Conservation (phyloP, 192 early-diverging fungal species). For the Coemansia sp. region DNA sequence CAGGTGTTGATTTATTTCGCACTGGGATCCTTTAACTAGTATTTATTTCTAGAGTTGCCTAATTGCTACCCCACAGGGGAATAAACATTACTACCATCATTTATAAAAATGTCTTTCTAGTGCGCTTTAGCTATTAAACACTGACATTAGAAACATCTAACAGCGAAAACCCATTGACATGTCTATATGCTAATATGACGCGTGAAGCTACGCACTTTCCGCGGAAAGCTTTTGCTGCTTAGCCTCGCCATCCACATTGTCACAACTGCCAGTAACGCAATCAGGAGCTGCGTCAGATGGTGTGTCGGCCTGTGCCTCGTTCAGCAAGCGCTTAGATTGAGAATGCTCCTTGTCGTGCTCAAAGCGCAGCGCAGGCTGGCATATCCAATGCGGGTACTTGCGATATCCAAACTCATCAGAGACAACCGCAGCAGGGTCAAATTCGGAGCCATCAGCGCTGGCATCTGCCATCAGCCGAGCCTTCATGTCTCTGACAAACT, state of each 20-base stretch:
- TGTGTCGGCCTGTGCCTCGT: conserved; percentile 27
- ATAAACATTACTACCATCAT: no score
- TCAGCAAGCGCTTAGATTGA: conserved; percentile 43
- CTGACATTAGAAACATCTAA: no score
- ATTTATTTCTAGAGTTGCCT: no score
- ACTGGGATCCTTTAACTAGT: background rate
- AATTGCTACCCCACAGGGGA: no score
- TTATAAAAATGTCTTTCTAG: no score
- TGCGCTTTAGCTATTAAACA: no score
- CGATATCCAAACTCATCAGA: conserved; percentile 53
- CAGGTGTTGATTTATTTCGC: no score
- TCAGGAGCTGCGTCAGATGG: background rate
- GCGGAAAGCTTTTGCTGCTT: conserved; percentile 20
- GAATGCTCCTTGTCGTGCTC: conserved; percentile 55
- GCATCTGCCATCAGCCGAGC: conserved; percentile 40
- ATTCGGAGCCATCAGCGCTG: conserved; percentile 3
- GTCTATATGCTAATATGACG: no score
- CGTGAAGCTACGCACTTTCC: background rate
- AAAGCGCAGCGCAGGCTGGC: conserved; percentile 62
- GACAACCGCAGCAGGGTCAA: conserved; percentile 31
- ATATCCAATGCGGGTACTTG: conserved; percentile 64
- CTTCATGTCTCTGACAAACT: conserved; percentile 55
- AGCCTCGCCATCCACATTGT: conserved; percentile 2
- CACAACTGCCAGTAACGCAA: background rate
- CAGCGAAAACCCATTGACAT: no score